A percentile compares a stretch with the other conserved stretches of the same genome.
Conservation (phyloP, 352 stramenopile species). For the Elongisporangium prolatum region DNA sequence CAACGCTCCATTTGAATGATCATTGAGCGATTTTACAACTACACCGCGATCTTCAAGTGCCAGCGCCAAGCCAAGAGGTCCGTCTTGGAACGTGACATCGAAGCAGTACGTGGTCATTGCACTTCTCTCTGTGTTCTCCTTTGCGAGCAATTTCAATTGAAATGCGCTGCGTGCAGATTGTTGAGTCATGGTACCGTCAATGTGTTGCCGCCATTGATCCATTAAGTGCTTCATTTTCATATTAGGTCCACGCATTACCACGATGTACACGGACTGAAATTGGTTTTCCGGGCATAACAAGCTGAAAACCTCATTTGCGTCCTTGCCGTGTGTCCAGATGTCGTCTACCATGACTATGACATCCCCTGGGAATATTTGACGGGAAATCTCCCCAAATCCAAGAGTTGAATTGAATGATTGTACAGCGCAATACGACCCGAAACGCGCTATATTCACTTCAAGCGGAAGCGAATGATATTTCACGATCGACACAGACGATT, state of each 20-base stretch:
- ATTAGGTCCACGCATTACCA: slow-evolving; percentile 32
- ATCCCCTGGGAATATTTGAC: slow-evolving; percentile 66
- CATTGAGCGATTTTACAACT: slow-evolving; percentile 77
- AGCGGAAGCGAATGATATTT: slow-evolving; percentile 37
- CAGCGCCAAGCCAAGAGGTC: slow-evolving; percentile 68
- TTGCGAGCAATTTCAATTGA: not conserved
- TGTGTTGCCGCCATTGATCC: slow-evolving; percentile 17
- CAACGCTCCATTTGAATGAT: slow-evolving; percentile 50
- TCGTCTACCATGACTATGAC: slow-evolving; percentile 54
- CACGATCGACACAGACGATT: slow-evolving; percentile 63
- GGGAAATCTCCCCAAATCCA: slow-evolving; percentile 47
- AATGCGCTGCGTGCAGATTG: not conserved
- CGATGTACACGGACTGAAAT: slow-evolving; percentile 24
- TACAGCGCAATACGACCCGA: slow-evolving; percentile 40
- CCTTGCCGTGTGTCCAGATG: slow-evolving; percentile 15
- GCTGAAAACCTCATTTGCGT: slow-evolving; percentile 31
- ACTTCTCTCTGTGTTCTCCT: not conserved
- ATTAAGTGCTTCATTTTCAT: slow-evolving; percentile 31
- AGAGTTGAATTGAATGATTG: slow-evolving; percentile 32
- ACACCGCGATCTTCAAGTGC: slow-evolving; percentile 64
- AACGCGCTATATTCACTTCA: slow-evolving; percentile 26
- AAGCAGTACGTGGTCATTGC: slow-evolving; percentile 17
- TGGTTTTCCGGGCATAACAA: slow-evolving; percentile 21
- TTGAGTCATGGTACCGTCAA: slow-evolving; percentile 1
- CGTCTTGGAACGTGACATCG: slow-evolving; percentile 67